These are phyloP conservation scores for Bombardia bombarda DNA, from an alignment of 495 filamentous ascomycete species.

Conservation along the genomic window DNA sequence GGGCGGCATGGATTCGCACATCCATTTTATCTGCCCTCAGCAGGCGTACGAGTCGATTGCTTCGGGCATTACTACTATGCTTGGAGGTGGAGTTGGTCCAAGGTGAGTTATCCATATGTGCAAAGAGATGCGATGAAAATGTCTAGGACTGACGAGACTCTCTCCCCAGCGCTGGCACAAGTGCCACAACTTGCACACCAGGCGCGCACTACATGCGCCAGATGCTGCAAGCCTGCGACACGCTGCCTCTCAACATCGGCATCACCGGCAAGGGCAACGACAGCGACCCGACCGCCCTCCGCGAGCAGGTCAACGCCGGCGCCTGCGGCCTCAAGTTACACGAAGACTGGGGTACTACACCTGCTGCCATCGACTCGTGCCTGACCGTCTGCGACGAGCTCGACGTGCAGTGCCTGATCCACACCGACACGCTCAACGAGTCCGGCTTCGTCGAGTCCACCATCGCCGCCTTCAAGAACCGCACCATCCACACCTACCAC, in stretches of 20 bases:
- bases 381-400: constrained; percentile 80
- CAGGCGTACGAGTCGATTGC: constrained; percentile 81
- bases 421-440: constrained; percentile 97
- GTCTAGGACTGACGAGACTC: no score
- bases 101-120: neutral
- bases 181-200: constrained; percentile 92
- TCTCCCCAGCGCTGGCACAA: constrained; percentile 77
- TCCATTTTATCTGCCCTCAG: constrained; percentile 96
- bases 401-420: constrained; percentile 92
- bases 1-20: constrained; percentile 86
- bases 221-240: constrained; percentile 89
- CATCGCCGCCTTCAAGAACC: constrained; percentile 75
- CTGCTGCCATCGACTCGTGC: constrained; percentile 87
- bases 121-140: constrained; percentile 4
- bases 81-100: constrained; percentile 93
- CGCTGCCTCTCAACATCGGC: constrained; percentile 82
- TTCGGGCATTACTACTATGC: constrained; percentile 84
- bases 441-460: constrained; percentile 95
- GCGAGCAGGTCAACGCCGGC: constrained; percentile 76
- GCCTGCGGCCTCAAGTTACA: constrained; percentile 91
- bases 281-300: constrained; percentile 58
- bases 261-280: constrained; percentile 98
- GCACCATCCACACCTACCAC: constrained; percentile 97
- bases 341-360: constrained; percentile 95
- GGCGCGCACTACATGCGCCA: constrained; percentile 74